Evolutionary conservation across 257 asterid species (phyloP).

Genomic region (Plectranthus barbatus): DNA sequence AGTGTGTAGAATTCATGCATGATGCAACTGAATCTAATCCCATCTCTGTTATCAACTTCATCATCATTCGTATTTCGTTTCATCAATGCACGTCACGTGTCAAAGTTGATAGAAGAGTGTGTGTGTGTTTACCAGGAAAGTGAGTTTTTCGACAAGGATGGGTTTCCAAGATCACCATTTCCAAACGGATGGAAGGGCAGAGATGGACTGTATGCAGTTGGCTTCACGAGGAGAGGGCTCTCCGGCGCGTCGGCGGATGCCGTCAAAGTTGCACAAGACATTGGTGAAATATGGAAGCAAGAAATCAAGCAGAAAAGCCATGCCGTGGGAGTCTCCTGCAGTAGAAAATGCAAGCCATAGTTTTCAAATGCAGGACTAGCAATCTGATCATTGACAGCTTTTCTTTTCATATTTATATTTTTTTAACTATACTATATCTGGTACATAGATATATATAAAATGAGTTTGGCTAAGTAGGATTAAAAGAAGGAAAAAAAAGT

Average conservation of each 20-base stretch:
- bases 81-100: not conserved
- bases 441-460: constrained; percentile 13
- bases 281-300: constrained; percentile 64
- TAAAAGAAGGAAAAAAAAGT: constrained; percentile 14
- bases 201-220: constrained; percentile 79
- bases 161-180: constrained; percentile 62
- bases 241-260: constrained; percentile 84
- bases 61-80: not conserved
- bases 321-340: constrained; percentile 37
- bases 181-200: constrained; percentile 95
- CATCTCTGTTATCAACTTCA: constrained; percentile 12
- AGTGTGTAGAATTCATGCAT: not conserved
- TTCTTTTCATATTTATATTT: not conserved
- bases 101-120: not conserved
- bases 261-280: constrained; percentile 60
- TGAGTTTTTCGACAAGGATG: constrained; percentile 58
- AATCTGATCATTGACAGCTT: not conserved
- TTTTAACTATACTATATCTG: constrained; percentile 21
- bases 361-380: not conserved
- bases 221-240: constrained; percentile 81
- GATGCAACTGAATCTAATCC: too few relatives aligned
- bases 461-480: constrained; percentile 20
- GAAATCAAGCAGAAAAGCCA: constrained; percentile 55
- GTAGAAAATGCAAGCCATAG: constrained; percentile 38
- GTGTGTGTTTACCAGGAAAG: constrained; percentile 37